A percentile compares a stretch with the other conserved stretches of the same genome.
phyloP scores from a whole-genome alignment of 208 protist species.

The Leishmania mexicana region DNA sequence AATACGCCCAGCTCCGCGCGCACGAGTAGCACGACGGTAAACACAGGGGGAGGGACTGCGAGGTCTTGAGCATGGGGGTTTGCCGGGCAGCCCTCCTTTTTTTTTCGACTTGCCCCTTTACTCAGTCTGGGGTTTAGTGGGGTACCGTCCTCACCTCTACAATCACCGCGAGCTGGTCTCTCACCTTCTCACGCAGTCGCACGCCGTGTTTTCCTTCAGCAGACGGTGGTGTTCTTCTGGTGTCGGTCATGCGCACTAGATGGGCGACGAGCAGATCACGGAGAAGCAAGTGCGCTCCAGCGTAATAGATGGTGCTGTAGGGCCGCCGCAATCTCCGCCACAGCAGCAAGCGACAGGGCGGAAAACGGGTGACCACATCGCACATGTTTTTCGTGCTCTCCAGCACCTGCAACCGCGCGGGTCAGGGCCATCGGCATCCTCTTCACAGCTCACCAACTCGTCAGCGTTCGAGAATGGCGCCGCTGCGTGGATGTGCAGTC shows the following conservation, averaged over 20 bases:
- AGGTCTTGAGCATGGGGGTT: background rate
- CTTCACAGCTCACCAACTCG: background rate
- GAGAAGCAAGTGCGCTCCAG: background rate
- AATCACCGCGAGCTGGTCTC: background rate
- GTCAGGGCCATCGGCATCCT: background rate
- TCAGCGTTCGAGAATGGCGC: slow-evolving; percentile 11
- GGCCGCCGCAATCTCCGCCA: background rate
- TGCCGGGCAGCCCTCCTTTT: background rate
- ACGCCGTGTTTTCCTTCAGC: background rate
- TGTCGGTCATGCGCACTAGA: slow-evolving; percentile 5
- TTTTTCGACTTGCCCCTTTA: background rate
- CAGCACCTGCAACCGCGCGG: slow-evolving; percentile 7
- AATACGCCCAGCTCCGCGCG: background rate
- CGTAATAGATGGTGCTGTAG: background rate
- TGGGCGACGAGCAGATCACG: background rate
- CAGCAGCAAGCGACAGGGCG: background rate
- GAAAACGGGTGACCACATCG: slow-evolving; percentile 1
- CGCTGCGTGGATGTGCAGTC: slow-evolving; percentile 30
- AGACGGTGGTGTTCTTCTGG: background rate
- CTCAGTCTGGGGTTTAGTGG: background rate
- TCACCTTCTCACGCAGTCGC: background rate
- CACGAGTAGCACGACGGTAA: background rate
- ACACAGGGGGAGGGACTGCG: background rate
- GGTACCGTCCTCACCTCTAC: background rate
- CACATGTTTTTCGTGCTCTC: slow-evolving; percentile 4